phyloP scores from a whole-genome alignment of 371 early-diverging fungal species.

The Enteropsectra breve region DNA sequence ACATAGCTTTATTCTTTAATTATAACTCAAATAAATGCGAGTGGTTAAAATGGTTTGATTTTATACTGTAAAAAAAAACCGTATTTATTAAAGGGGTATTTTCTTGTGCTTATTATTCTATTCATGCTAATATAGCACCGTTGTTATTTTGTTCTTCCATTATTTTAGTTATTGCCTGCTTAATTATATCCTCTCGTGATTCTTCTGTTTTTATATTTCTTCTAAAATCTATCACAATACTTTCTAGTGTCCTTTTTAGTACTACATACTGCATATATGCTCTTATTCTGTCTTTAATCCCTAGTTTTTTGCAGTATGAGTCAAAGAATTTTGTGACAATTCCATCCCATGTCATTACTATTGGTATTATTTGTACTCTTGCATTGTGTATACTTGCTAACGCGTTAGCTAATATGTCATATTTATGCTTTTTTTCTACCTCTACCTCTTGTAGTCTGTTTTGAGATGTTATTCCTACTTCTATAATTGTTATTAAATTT shows the following conservation, averaged over 20 bases:
- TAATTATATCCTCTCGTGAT: background rate
- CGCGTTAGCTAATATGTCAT: background rate
- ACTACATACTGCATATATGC: background rate
- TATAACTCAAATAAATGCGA: too few species aligned
- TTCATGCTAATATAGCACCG: too few species aligned
- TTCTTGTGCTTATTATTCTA: too few species aligned
- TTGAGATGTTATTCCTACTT: background rate
- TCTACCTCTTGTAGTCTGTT: background rate
- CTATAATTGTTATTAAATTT: background rate
- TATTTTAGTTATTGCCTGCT: too few species aligned
- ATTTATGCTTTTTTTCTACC: background rate
- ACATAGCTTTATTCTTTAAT: too few species aligned
- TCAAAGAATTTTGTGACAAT: background rate
- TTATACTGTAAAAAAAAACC: too few species aligned
- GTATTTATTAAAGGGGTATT: too few species aligned
- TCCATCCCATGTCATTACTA: slow-evolving; percentile 2
- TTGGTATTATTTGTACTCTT: background rate
- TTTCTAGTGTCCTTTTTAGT: background rate
- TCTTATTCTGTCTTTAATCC: background rate
- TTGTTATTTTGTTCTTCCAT: too few species aligned
- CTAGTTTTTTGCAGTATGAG: background rate
- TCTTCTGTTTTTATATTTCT: background rate
- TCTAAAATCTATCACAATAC: background rate
- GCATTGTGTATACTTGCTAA: background rate
- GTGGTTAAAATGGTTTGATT: too few species aligned